Conservation (phyloP, 2,329 filamentous ascomycete species). For the Aspergillus melleus region DNA sequence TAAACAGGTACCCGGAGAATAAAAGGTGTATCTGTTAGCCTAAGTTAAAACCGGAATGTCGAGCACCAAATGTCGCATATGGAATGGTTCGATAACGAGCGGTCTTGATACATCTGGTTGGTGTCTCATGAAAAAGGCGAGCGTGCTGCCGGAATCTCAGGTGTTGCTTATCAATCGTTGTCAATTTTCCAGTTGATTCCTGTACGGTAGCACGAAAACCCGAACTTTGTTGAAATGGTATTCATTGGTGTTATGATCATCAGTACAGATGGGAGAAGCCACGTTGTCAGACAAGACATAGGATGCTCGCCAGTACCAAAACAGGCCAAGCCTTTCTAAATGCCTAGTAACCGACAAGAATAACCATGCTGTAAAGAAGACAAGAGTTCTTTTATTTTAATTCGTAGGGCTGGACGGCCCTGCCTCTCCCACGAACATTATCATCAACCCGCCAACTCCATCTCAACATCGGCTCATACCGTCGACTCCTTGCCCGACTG, state of each 20-base stretch:
- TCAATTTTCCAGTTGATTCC: background rate
- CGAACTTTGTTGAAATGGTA: slow-evolving; percentile 28
- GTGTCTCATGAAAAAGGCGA: background rate
- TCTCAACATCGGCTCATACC: slow-evolving; percentile 40
- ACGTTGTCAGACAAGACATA: slow-evolving; percentile 30
- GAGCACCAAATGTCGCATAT: no score
- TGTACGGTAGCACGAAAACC: background rate
- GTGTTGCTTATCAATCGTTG: background rate
- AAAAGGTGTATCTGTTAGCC: no score
- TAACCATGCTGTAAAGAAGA: slow-evolving; percentile 30
- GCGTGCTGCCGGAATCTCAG: no score
- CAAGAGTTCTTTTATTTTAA: slow-evolving; percentile 36
- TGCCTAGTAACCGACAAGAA: slow-evolving; percentile 26
- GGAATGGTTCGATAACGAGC: no score
- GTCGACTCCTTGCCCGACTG: slow-evolving; percentile 39
- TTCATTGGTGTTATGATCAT: slow-evolving; percentile 39
- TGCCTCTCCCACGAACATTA: slow-evolving; percentile 43
- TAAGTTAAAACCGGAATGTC: no score
- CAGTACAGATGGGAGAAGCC: slow-evolving; percentile 34
- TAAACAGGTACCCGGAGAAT: no score
- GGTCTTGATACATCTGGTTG: no score
- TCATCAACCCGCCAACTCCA: slow-evolving; percentile 40
- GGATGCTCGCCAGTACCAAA: slow-evolving; percentile 24
- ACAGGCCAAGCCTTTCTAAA: slow-evolving; percentile 27
- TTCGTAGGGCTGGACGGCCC: slow-evolving; percentile 41